Evolutionary conservation across 225 moss, liverwort and hornwort genomes (phyloP).

Genomic region (Antitrichia curtipendula): DNA sequence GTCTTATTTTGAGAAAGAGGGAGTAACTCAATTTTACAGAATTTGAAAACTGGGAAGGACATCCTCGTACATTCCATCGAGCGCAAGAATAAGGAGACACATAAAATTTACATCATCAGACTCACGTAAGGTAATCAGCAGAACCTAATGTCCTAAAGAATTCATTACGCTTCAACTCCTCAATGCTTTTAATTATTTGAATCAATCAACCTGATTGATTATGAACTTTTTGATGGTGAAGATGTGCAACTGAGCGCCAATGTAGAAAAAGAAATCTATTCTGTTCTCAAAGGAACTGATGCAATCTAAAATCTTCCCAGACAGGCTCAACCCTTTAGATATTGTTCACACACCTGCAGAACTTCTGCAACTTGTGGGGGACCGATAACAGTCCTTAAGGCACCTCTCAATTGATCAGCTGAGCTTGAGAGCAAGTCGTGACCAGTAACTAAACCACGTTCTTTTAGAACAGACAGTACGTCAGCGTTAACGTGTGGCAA

Average conservation of each 20-base stretch:
- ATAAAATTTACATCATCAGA: background rate
- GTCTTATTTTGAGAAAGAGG: too few relatives aligned
- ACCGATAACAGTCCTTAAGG: conserved; percentile 41
- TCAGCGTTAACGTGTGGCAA: conserved; percentile 55
- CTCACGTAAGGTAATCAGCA: background rate
- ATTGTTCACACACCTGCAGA: conserved; percentile 41
- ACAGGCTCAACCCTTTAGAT: background rate
- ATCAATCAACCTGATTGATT: background rate
- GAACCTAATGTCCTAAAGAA: background rate
- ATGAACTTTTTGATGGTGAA: background rate
- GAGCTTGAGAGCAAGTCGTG: conserved; percentile 50
- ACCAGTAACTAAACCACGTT: conserved; percentile 35
- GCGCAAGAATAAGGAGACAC: background rate
- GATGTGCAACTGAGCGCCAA: background rate
- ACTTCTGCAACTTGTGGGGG: conserved; percentile 53
- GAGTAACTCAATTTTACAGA: background rate
- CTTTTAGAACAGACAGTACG: conserved; percentile 37
- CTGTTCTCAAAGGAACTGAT: background rate
- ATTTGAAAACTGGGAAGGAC: background rate
- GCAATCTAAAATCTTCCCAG: background rate
- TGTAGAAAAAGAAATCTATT: background rate
- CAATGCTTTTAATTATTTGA: background rate
- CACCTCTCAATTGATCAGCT: conserved; percentile 54
- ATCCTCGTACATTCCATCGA: background rate
- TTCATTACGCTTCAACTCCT: background rate